These are phyloP conservation scores for Epichloe hybrida DNA, from an alignment of 2,329 filamentous ascomycete species.

Conservation along the genomic window DNA sequence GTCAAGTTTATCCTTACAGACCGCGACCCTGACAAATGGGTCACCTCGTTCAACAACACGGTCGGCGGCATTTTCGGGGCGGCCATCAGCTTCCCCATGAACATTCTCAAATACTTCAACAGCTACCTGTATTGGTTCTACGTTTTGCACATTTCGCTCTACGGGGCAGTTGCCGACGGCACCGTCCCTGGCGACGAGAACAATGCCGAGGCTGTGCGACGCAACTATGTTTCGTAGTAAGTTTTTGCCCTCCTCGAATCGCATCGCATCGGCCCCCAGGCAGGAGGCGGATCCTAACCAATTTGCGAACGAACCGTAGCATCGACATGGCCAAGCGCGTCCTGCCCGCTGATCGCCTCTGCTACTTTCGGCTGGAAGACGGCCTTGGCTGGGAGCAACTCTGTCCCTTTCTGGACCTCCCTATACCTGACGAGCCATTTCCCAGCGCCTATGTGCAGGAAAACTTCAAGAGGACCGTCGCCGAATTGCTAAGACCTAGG, in stretches of 20 bases:
- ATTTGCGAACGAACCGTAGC: slow-evolving; percentile 6
- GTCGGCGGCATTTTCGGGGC: slow-evolving; percentile 3
- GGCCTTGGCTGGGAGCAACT: slow-evolving; percentile 23
- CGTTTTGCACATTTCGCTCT: slow-evolving; percentile 1
- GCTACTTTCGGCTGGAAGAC: slow-evolving; percentile 19
- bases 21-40: slow-evolving; percentile 2
- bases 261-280: background rate
- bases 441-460: background rate
- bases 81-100: slow-evolving; percentile 12
- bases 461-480: background rate
- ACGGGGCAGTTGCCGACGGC: background rate
- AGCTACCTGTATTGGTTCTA: slow-evolving; percentile 1
- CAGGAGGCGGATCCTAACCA: background rate
- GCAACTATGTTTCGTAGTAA: slow-evolving; percentile 2
- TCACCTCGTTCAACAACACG: slow-evolving; percentile 13
- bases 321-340: slow-evolving; percentile 12
- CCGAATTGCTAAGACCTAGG: background rate
- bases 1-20: too few relatives aligned
- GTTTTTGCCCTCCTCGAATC: background rate
- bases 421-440: slow-evolving; percentile 13
- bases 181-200: background rate
- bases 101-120: slow-evolving; percentile 14
- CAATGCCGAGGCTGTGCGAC: background rate
- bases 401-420: slow-evolving; percentile 17
- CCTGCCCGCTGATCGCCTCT: slow-evolving; percentile 15